phyloP scores from a whole-genome alignment of 75 land plant genomes.

The Pinus albicaulis region DNA sequence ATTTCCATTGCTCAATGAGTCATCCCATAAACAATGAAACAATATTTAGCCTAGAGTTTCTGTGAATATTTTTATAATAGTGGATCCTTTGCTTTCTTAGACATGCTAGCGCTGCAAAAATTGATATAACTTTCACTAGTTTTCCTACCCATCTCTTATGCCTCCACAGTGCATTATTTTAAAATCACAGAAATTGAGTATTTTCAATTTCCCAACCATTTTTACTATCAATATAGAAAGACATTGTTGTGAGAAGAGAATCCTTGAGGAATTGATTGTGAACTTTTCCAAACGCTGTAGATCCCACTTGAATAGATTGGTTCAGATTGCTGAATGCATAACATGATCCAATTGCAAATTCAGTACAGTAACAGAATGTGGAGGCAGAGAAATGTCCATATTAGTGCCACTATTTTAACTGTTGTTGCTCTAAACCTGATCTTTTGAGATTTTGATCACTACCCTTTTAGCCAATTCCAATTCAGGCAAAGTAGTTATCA shows the following conservation, averaged over 20 bases:
- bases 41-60: no score
- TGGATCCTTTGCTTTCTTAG: no score
- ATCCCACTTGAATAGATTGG: neutral
- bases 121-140: no score
- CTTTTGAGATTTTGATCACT: no score
- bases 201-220: neutral
- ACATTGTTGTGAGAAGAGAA: neutral
- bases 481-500: no score
- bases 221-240: neutral
- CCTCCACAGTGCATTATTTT: neutral
- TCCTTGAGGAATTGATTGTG: neutral
- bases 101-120: no score
- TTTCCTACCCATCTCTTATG: neutral
- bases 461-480: no score
- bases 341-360: neutral
- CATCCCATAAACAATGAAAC: no score
- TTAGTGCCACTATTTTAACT: neutral
- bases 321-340: conserved; percentile 5
- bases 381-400: neutral
- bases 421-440: neutral
- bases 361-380: conserved; percentile 2
- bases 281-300: neutral
- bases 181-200: neutral
- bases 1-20: no score
- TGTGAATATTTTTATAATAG: no score